Evolutionary conservation across 1,284 basidiomycete species (phyloP), one percentile per base, ranked within the genome.

Genomic region (Porodaedalea pini): DNA sequence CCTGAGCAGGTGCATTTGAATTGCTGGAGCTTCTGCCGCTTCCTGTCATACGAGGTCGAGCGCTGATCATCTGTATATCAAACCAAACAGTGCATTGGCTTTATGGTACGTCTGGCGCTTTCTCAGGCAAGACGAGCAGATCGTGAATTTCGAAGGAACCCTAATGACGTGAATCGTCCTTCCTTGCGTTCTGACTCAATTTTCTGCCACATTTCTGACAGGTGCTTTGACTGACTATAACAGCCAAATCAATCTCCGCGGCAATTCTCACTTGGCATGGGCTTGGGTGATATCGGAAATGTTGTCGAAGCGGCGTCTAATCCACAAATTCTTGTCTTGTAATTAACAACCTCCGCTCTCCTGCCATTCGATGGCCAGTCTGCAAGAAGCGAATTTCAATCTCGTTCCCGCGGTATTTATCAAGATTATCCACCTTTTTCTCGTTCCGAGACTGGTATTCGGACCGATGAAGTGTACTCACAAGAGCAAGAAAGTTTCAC

Each of bases 161-260:
- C n/a, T n/a, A n/a, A n/a, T n/a, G n/a, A n/a, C n/a, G n/a, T n/a
- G n/a, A n/a, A n/a, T n/a, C n/a, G n/a, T n/a, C n/a, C n/a, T n/a
- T n/a, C n/a, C n/a, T n/a, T n/a, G n/a, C n/a, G n/a, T n/a, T n/a
- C n/a, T n/a, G n/a, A n/a, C n/a, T n/a, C n/a, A n/a, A n/a, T n/a
- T n/a, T n/a, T n/a, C n/a, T n/a, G n/a, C n/a, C 5, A 31, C 15
- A 25, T 31, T 31, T 31, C 5, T 31, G 23, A 1, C 25, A 21
- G 15, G 10, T 1, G 6, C 19, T 19, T 27, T 47, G 7, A 7
- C 3, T 32, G 45, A 47, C n/a, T 47, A 27, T 19, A 15, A 13
- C 23, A 21, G 44, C 54, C 11, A 49, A 56, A 37, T 34, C 44
- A 48, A 45, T 49, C 54, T 56, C 54, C 54, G 54, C 54, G 54